Base-by-base conservation (phyloP, 495 filamentous ascomycete genomes). In the Clavariopsis aquatica region DNA sequence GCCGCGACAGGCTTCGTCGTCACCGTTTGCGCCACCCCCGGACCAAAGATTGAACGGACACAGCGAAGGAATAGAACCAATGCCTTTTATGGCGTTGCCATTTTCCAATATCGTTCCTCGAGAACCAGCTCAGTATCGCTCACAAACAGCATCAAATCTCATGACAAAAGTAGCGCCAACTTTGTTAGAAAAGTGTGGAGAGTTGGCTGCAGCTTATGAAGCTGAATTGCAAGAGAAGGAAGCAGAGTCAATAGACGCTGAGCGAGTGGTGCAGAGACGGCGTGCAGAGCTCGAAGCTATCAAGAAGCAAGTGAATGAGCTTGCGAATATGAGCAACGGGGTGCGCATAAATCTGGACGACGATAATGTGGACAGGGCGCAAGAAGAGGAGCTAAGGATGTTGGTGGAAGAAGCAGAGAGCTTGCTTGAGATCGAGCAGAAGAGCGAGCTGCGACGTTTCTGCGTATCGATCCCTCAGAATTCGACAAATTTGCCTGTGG, bases 381-480 rank as follows among this genome's bases (percentile, higher is more conserved):
- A 78, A 45, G 84, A 84, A 69, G 77, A 79, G 45, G 81, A 87
- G 60, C 79, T 85, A 15, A 82, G 87, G 57, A 80, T 83, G 43
- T 74, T 86, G n/a, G 78, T 78, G 12, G 76, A 79, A 23, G 84
- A 86, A 19, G 82, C 90, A 53, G 89, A 92, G 70, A 86, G 87
- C 27, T 89, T 96, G 46, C 79, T 93, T 6, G 88, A 92, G 49
- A 79, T 88, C 60, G 85, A 77, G 49, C 70, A 76, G 46, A 57
- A 56, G 9, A n/a, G 20, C 17, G 69, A 72, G 38, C 52, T 73
- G 23, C 26, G 62, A 17, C 52, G 49, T 4, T 17, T 66, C 8
- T 56, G 43, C 24, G 17, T 15, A 2, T 26, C 24, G 10, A 52
- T 38, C 22, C 54, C 57, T 15, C 63, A 66, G 26, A 53, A 29